These are phyloP conservation scores for Microcos paniculata DNA, from an alignment of 345 rosid species.

Conservation along the genomic window DNA sequence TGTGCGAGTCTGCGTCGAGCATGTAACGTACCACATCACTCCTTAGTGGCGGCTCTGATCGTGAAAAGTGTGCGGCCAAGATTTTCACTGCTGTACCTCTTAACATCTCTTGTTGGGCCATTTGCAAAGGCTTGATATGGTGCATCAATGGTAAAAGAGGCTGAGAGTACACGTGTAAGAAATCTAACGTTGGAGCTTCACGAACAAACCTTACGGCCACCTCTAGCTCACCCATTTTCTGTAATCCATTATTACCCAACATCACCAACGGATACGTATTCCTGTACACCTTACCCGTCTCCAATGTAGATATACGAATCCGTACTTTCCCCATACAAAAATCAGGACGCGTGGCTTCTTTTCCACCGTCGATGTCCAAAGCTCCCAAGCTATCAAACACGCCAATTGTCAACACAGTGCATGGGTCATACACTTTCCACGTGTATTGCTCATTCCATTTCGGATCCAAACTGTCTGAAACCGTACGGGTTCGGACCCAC, in stretches of 20 bases:
- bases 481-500: conserved; percentile 91
- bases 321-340: conserved; percentile 67
- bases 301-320: conserved; percentile 70
- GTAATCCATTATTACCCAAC: conserved; percentile 55
- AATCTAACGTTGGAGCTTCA: conserved; percentile 60
- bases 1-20: conserved; percentile 68
- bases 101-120: conserved; percentile 52
- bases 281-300: conserved; percentile 63
- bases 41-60: conserved; percentile 77
- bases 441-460: conserved; percentile 96
- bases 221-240: conserved; percentile 75
- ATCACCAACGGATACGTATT: conserved; percentile 59
- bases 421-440: conserved; percentile 86
- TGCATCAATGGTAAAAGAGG: conserved; percentile 82
- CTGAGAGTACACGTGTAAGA: conserved; percentile 81
- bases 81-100: conserved; percentile 54
- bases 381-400: conserved; percentile 72
- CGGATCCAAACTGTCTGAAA: conserved; percentile 68
- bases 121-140: conserved; percentile 62
- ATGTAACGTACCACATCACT: conserved; percentile 64
- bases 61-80: conserved; percentile 55
- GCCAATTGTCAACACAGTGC: conserved; percentile 73
- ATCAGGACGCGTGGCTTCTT: conserved; percentile 59
- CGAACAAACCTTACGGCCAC: conserved; percentile 73
- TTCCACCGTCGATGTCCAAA: conserved; percentile 36